A percentile compares a stretch with the other conserved stretches of the same genome.
Conservation (phyloP, 805 yeast genomes). For the Kuraishia floccosa region DNA sequence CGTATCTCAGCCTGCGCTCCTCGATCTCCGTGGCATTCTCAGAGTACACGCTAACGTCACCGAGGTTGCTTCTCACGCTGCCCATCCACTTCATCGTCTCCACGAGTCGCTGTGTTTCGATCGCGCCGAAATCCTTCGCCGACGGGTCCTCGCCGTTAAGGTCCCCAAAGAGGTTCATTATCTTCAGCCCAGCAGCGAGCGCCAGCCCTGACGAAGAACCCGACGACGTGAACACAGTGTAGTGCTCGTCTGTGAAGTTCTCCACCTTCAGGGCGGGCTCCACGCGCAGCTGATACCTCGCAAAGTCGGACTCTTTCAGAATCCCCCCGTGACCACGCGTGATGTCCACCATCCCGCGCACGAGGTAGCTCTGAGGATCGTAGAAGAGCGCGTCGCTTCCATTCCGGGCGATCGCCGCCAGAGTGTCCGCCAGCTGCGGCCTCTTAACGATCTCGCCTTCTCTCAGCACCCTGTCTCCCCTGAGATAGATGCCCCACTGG, state of each 20-base stretch:
- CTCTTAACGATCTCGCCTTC: slow-evolving; percentile 55
- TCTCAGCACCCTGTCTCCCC: slow-evolving; percentile 20
- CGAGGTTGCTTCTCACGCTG: slow-evolving; percentile 74
- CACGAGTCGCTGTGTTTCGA: slow-evolving; percentile 53
- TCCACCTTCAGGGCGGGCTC: slow-evolving; percentile 31
- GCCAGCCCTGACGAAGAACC: slow-evolving; percentile 87
- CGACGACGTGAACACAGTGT: slow-evolving; percentile 38
- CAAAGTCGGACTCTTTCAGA: slow-evolving; percentile 53
- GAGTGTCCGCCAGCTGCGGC: slow-evolving; percentile 52
- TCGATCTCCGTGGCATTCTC: slow-evolving; percentile 10
- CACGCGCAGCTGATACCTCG: slow-evolving; percentile 39
- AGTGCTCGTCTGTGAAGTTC: slow-evolving; percentile 13
- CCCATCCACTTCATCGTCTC: slow-evolving; percentile 95
- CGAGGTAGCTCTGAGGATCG: slow-evolving; percentile 74
- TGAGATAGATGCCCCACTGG: slow-evolving; percentile 48
- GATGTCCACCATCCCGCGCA: slow-evolving; percentile 38
- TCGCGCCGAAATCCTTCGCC: slow-evolving; percentile 27
- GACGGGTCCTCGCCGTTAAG: slow-evolving; percentile 14
- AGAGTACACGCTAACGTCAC: slow-evolving; percentile 38
- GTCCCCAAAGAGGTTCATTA: slow-evolving; percentile 37
- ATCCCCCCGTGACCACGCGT: slow-evolving; percentile 56
- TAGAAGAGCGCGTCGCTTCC: slow-evolving; percentile 76
- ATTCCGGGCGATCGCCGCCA: slow-evolving; percentile 57
- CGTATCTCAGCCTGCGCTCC: slow-evolving; percentile 24
- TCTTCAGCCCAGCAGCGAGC: slow-evolving; percentile 58